Evolutionary conservation across 1,284 basidiomycete genomes (phyloP).

Genomic region (Irpex lacteus): DNA sequence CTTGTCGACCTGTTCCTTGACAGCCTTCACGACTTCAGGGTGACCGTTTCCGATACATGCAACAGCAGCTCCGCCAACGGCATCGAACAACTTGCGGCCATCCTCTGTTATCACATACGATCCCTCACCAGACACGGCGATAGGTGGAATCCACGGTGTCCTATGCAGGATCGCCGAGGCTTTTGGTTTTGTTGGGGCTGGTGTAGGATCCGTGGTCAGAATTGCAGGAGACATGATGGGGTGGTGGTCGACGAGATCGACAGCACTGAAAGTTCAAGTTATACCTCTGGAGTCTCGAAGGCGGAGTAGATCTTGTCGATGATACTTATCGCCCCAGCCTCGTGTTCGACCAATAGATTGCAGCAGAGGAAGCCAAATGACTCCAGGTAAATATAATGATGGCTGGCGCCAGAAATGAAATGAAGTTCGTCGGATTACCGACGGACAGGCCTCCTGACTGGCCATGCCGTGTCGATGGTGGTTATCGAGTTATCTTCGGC

Average conservation of each 20-base stretch:
- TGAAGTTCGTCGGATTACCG: background rate
- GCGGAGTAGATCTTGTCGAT: background rate
- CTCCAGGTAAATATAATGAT: background rate
- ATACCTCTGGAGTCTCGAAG: background rate
- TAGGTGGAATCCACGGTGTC: slow-evolving; percentile 67
- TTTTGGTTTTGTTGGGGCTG: slow-evolving; percentile 16
- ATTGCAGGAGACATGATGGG: slow-evolving; percentile 19
- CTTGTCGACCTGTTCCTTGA: slow-evolving; percentile 76
- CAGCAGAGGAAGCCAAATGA: background rate
- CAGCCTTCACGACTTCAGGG: slow-evolving; percentile 64
- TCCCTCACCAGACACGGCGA: slow-evolving; percentile 65
- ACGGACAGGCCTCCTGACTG: background rate
- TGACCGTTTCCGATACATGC: slow-evolving; percentile 75
- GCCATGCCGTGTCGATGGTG: too few species aligned
- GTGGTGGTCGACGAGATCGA: background rate
- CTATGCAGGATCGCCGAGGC: slow-evolving; percentile 32
- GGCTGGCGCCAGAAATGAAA: background rate
- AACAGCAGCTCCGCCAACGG: slow-evolving; percentile 83
- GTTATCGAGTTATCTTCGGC: too few species aligned
- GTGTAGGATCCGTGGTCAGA: slow-evolving; percentile 9
- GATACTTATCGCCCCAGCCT: slow-evolving; percentile 5
- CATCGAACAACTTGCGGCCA: slow-evolving; percentile 68
- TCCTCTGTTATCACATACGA: slow-evolving; percentile 67
- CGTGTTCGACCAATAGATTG: slow-evolving; percentile 2
- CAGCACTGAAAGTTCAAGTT: background rate